Conservation (phyloP, 1,284 basidiomycete genomes). For the Boletus albobrunnescens region DNA sequence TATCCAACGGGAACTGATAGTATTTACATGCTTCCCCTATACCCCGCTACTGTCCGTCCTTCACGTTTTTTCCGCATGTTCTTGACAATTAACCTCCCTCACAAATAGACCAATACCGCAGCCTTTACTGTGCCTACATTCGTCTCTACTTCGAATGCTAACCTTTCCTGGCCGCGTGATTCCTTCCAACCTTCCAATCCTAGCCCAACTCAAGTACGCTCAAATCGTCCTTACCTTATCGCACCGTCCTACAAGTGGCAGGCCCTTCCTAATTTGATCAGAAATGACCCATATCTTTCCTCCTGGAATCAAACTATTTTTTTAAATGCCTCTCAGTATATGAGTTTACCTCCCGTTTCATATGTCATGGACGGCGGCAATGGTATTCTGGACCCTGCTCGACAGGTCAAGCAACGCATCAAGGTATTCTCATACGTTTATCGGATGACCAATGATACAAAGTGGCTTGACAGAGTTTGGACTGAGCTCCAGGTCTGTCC, state of each 20-base stretch:
- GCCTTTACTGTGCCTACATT: conserved; percentile 76
- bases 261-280: conserved; percentile 77
- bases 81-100: conserved; percentile 1
- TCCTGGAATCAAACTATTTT: conserved; percentile 93
- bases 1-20: conserved; percentile 76
- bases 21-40: conserved; percentile 77
- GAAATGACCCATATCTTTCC: conserved; percentile 80
- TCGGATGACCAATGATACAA: conserved; percentile 85
- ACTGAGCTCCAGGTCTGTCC: conserved; percentile 69
- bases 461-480: conserved; percentile 84
- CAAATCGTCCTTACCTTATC: conserved; percentile 86
- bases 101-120: conserved; percentile 69
- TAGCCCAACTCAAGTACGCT: conserved; percentile 56
- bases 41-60: conserved; percentile 73
- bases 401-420: conserved; percentile 85
- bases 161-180: conserved; percentile 73
- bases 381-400: conserved; percentile 90
- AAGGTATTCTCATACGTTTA: conserved; percentile 94
- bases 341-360: conserved; percentile 54
- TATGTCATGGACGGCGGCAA: conserved; percentile 81
- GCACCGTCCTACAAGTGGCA: conserved; percentile 92
- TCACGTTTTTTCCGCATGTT: background rate
- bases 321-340: conserved; percentile 78
- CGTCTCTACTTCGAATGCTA: conserved; percentile 44
- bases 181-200: conserved; percentile 63